These are phyloP conservation scores for Sclerotinia glacialis DNA, from an alignment of 2,329 filamentous ascomycete genomes.

Conservation along the genomic window DNA sequence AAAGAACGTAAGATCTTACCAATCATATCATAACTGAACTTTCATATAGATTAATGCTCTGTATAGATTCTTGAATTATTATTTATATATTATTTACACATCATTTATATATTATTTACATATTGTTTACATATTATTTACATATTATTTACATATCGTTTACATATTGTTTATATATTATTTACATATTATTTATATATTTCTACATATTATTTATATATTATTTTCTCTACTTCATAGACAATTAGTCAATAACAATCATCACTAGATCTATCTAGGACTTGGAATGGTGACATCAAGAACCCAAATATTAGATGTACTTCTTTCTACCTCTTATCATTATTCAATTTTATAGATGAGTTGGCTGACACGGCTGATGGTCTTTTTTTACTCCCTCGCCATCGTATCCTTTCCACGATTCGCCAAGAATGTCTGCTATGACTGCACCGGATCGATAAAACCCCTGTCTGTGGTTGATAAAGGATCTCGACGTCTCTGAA, in stretches of 20 bases:
- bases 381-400: neutral
- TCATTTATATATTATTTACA: too few species aligned
- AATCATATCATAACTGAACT: constrained; percentile 1
- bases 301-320: neutral
- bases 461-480: neutral
- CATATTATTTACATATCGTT: too few species aligned
- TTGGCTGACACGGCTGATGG: neutral
- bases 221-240: neutral
- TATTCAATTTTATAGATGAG: neutral
- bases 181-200: too few species aligned
- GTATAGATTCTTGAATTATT: neutral
- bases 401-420: neutral
- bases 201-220: neutral
- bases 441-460: neutral
- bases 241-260: too few species aligned
- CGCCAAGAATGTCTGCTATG: neutral
- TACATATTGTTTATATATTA: too few species aligned
- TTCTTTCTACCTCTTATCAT: neutral
- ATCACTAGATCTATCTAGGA: neutral
- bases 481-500: neutral
- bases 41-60: neutral
- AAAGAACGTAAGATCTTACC: neutral
- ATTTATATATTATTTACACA: too few species aligned
- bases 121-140: too few species aligned
- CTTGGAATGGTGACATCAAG: neutral